Evolutionary conservation across 176 grass and related monocot species (phyloP).

Genomic region (Paspalum vaginatum): DNA sequence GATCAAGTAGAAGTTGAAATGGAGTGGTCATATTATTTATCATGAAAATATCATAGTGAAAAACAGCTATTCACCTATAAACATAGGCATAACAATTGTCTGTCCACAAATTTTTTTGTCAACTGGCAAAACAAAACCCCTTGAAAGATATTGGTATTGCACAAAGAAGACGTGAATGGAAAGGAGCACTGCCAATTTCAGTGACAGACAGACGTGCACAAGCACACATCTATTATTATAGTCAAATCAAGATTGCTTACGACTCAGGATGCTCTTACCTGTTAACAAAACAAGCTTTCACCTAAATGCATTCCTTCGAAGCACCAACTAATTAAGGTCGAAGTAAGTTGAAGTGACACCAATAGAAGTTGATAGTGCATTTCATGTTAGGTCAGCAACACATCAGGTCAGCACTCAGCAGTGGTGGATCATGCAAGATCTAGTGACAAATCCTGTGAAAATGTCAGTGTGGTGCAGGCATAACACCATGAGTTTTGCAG

Average conservation of each 20-base stretch:
- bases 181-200: slow-evolving; percentile 28
- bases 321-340: background rate
- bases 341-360: slow-evolving; percentile 23
- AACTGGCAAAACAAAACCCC: slow-evolving; percentile 9
- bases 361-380: slow-evolving; percentile 1
- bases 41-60: background rate
- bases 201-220: background rate
- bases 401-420: slow-evolving; percentile 4
- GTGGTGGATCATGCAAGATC: slow-evolving; percentile 35
- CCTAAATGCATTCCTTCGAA: slow-evolving; percentile 30
- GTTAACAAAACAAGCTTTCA: slow-evolving; percentile 38
- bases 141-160: slow-evolving; percentile 6
- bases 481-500: slow-evolving; percentile 9
- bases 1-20: background rate
- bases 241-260: slow-evolving; percentile 30
- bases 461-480: slow-evolving; percentile 18
- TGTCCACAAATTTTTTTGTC: slow-evolving; percentile 2
- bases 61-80: background rate
- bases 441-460: background rate
- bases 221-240: slow-evolving; percentile 3
- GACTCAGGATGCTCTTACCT: slow-evolving; percentile 45
- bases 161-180: background rate
- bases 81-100: background rate
- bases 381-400: background rate
- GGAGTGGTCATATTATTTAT: background rate